Evolutionary conservation across 768 basidiomycete species (phyloP), one percentile per base, ranked within the genome.

Genomic region (Xerocomellus chrysenteron): DNA sequence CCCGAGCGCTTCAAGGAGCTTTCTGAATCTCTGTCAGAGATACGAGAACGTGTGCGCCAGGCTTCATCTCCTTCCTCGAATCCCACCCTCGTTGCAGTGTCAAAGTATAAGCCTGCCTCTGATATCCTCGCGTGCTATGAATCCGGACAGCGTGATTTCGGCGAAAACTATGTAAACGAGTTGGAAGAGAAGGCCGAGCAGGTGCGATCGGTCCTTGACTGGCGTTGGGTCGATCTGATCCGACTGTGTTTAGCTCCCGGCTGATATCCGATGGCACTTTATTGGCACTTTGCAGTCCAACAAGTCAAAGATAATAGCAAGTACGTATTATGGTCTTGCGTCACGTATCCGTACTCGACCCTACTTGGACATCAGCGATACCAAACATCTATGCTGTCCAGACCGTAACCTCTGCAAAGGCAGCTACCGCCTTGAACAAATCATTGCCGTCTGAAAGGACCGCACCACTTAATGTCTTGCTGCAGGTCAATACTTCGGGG

Each of bases 161-260:
- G 97, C 8, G 97, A 99, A 76, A 99, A 99, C 71, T 98, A 98
- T 67, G 93, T 94, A 12, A 89, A 95, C 62, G 95, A 98, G 65
- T 73, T 98, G 58, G 87, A 85, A 39, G 93, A 92, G 33, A 97
- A 97, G 68, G 92, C 94, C 0, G 76, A 75, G 55, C 76, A 80
- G 65, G 90, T 90, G 69, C 59, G 82, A 73, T 52, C 41, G 11
- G 21, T 35, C 32, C 43, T 42, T 28, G 5, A 6, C 30, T 33
- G 26, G n/a, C 2, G 28, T 28, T 45, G 21, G 7, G 12, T 39
- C n/a, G 51, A 56, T 45, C 54, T 62, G 49, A 58, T 58, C 36
- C 50, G 37, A 62, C 26, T 10, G 39, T 49, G 30, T 30, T 48
- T 67, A 96, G 94, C 82, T 98, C n/a, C 92, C 96, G 1, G 58